phyloP scores from a whole-genome alignment of 768 basidiomycete species.

The Amanita pseudoporphyria region DNA sequence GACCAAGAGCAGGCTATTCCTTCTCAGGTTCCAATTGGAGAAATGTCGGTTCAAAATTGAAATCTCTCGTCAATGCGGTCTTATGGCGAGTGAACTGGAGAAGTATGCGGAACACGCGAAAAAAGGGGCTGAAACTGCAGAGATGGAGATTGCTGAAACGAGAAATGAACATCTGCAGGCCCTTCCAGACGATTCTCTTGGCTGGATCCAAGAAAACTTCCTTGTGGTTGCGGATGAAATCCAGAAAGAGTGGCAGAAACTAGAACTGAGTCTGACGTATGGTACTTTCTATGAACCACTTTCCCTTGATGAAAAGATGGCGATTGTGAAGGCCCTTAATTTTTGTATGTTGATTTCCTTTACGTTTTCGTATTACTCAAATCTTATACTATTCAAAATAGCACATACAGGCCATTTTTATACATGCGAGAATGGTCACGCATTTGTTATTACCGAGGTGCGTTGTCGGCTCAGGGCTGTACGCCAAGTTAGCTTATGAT shows the following conservation, averaged over 20 bases:
- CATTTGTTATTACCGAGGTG: slow-evolving; percentile 51
- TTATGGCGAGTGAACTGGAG: slow-evolving; percentile 14
- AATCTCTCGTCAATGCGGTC: slow-evolving; percentile 21
- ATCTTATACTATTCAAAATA: slow-evolving; percentile 9
- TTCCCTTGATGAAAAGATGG: slow-evolving; percentile 42
- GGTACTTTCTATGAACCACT: slow-evolving; percentile 43
- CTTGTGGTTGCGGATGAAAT: slow-evolving; percentile 24
- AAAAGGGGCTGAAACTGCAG: slow-evolving; percentile 7
- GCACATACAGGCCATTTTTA: slow-evolving; percentile 37
- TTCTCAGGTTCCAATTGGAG: slow-evolving; percentile 38
- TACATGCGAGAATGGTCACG: slow-evolving; percentile 50
- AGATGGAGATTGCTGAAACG: slow-evolving; percentile 9
- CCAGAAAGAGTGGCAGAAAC: slow-evolving; percentile 34
- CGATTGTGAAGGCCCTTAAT: slow-evolving; percentile 37
- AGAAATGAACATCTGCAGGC: slow-evolving; percentile 10
- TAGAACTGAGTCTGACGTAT: slow-evolving; percentile 27
- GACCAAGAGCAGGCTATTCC: slow-evolving; percentile 31
- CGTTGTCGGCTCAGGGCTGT: slow-evolving; percentile 5
- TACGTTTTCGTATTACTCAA: neutral
- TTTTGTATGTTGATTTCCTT: slow-evolving; percentile 29
- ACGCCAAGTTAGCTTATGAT: neutral
- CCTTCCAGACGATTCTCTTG: slow-evolving; percentile 18
- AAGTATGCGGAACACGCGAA: slow-evolving; percentile 15
- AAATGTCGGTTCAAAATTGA: slow-evolving; percentile 37
- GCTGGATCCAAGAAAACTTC: slow-evolving; percentile 39